Base-by-base conservation (phyloP, 257 asterid genomes). In the Fraxinus americana region DNA sequence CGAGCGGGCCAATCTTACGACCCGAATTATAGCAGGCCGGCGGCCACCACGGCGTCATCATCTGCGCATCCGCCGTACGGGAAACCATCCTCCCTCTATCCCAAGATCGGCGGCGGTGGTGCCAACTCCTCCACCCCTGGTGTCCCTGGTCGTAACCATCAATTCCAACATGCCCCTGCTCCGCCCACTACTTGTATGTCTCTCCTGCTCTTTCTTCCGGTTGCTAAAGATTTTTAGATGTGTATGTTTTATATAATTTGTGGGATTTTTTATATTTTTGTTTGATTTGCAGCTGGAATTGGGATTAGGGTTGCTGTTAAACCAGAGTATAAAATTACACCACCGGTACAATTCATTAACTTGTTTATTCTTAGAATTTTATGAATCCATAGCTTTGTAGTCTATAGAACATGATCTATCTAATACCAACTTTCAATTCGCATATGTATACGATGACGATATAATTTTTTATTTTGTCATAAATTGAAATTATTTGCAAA, bases 301-400 rank as follows among this genome's bases (percentile, higher is more conserved):
- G 94, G 94, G 36, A 88, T 90, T 77, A 82, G 90, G 88, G 86
- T 90, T 83, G 77, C 88, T 67, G 80, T 90, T 59, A 90, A 86
- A 67, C 91, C 92, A 0, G 90, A 88, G 72, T 88, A 86, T 72
- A 84, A 88, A 75, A 90, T 90, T 67, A 83, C 94, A 2, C 90
- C 92, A 2, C 94, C 94, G 86, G 94, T 89, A 89, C 36, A 10
- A 19, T 4, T 63, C 35, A 25, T 63, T 25, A 10, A 63, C 68
- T 38, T n/a, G 17, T 7, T 74, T 74, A 6, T 16, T 67, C 41
- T 4, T 25, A 1, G 11, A 74, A 63, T 63, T 63, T 63, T 10
- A 19, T 19, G 66, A n/a, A 57, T 19, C 66, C 13, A 6, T 57
- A 57, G 13, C 66, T 57, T 57, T 57, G 4, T 19, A 1, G 23